Base-by-base conservation (phyloP, 2,329 filamentous ascomycete species). In the Conoideocrella luteorostrata region DNA sequence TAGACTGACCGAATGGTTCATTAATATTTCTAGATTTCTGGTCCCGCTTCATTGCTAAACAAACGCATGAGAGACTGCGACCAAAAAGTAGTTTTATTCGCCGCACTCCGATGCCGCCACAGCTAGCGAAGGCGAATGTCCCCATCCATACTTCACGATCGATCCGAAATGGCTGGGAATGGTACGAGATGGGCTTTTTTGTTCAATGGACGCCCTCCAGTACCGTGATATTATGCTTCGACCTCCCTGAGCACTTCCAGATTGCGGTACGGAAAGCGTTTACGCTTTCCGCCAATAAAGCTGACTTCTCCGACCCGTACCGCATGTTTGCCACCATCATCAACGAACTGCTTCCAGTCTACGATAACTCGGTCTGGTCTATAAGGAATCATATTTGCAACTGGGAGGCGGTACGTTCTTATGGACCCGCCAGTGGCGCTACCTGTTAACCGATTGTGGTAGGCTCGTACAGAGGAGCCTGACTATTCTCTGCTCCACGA, bases 161-260 rank as follows among this genome's bases (percentile, higher is more conserved):
- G 15, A 15, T 26, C 3, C 32, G 20, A n/a, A n/a, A 43, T 26
- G 39, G 44, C n/a, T 46, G 39, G 39, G 26, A 43, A 28, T 46
- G 39, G 44, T 43, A 46, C 24, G 39, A 46, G 34, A 43, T 46
- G 39, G 28, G 29, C 10, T 33, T 46, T 34, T 34, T 43, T n/a
- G 42, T 33, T 30, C 39, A 30, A 17, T 46, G 33, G 44, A 26
- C 44, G 7, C 24, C 32, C 2, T 22, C 22, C 15, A 7, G 39
- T 20, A 38, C 44, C 5, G 38, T 39, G 12, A n/a, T 46, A 12
- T 11, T 43, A 23, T 46, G 39, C 34, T 39, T 38, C 17, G 34
- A 29, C 15, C 17, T 42, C 20, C 39, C 39, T 34, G 22, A 10
- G 12, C 39, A 18, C n/a, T 22, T 42, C 12, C 17, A 29, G 17